Evolutionary conservation across 805 yeast species (phyloP).

Genomic region (Starmera amethionina): DNA sequence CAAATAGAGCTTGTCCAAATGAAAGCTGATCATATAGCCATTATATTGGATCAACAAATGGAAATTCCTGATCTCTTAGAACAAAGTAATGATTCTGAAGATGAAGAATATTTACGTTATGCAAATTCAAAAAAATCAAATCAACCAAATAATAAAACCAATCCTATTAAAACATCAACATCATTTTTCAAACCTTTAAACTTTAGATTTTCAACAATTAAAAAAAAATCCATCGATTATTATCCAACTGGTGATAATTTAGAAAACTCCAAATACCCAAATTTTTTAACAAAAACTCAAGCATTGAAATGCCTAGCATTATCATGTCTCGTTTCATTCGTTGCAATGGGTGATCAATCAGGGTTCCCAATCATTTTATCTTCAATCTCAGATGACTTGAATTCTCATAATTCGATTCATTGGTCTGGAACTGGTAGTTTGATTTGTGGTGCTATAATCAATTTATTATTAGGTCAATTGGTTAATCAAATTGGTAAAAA

Average conservation of each 20-base stretch:
- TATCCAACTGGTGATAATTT: background rate
- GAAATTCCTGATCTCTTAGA: too few relatives aligned
- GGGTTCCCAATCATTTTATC: conserved; percentile 38
- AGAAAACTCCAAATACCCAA: background rate
- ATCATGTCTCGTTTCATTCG: background rate
- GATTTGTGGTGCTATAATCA: conserved; percentile 40
- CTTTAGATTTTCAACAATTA: too few relatives aligned
- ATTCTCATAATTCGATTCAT: conserved; percentile 36
- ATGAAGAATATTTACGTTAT: too few relatives aligned
- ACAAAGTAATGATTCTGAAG: too few relatives aligned
- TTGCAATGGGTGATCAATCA: conserved; percentile 13
- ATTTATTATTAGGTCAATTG: conserved; percentile 40
- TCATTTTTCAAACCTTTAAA: too few relatives aligned
- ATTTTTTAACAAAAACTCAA: background rate
- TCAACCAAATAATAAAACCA: too few relatives aligned
- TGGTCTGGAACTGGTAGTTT: conserved; percentile 49
- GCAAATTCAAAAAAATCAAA: too few relatives aligned
- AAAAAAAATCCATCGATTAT: background rate
- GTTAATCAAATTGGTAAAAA: conserved; percentile 46
- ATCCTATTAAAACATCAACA: too few relatives aligned
- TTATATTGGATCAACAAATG: too few relatives aligned
- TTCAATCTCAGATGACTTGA: conserved; percentile 31
- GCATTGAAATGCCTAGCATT: background rate
- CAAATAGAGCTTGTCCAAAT: too few relatives aligned
- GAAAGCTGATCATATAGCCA: too few relatives aligned